Conservation (phyloP, 768 basidiomycete species). For the Xanthoconium purpureum region DNA sequence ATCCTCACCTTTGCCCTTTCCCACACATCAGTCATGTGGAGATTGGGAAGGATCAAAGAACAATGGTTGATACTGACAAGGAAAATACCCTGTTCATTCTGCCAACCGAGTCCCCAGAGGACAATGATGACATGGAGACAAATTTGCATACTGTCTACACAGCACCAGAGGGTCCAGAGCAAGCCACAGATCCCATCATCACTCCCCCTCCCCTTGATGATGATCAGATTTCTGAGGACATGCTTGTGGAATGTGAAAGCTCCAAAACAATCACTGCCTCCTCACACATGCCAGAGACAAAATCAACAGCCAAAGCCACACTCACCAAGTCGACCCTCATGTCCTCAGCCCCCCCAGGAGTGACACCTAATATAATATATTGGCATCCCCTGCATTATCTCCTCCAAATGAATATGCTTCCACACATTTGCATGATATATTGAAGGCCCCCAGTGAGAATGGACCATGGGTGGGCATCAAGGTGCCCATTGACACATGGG, state of each 20-base stretch:
- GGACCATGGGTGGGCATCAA: constrained; percentile 93
- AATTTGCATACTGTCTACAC: constrained; percentile 21
- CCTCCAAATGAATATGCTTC: constrained; percentile 78
- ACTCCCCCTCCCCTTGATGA: constrained; percentile 17
- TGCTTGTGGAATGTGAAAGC: constrained; percentile 23
- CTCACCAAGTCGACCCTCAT: constrained; percentile 27
- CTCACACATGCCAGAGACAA: constrained; percentile 18
- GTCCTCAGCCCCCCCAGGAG: constrained; percentile 40
- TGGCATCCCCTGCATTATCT: constrained; percentile 88
- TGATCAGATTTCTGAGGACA: constrained; percentile 14
- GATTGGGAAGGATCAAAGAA: constrained; percentile 34
- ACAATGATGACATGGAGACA: constrained; percentile 37
- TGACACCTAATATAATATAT: constrained; percentile 78
- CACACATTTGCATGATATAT: constrained; percentile 87
- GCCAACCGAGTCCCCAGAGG: constrained; percentile 34
- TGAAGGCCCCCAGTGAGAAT: constrained; percentile 74
- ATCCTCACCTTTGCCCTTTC: constrained; percentile 11
- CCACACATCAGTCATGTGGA: constrained; percentile 17
- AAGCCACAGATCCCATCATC: constrained; percentile 2
- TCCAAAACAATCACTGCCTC: constrained; percentile 28
- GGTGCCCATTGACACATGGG: constrained; percentile 62
- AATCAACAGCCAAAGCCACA: constrained; percentile 13
- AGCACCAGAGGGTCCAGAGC: constrained; percentile 14
- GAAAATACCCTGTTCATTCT: constrained; percentile 11
- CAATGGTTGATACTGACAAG: constrained; percentile 30